phyloP scores from a whole-genome alignment of 2,329 filamentous ascomycete genomes.

The Aspergillus transmontanensis region DNA sequence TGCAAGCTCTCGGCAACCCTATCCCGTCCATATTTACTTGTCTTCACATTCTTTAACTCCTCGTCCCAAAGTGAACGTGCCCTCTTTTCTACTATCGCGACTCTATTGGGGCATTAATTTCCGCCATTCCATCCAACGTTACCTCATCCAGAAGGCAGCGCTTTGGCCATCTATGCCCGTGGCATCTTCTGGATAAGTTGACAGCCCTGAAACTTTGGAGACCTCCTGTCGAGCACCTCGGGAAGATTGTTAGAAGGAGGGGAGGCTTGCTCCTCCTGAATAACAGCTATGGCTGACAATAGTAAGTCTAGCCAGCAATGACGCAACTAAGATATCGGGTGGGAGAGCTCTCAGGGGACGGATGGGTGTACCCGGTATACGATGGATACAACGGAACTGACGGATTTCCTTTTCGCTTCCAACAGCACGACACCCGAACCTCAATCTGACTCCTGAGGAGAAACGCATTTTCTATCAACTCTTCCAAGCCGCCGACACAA shows the following conservation, averaged over 20 bases:
- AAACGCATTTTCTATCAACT: conserved; percentile 92
- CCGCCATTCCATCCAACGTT: conserved; percentile 2
- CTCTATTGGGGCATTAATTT: background rate
- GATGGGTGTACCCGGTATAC: conserved; percentile 19
- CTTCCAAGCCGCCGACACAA: conserved; percentile 89
- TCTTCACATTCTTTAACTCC: conserved; percentile 1
- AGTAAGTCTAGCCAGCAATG: conserved; percentile 24
- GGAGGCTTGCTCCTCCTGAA: conserved; percentile 32
- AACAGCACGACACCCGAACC: conserved; percentile 58
- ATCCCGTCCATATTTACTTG: conserved; percentile 2
- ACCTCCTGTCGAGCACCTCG: conserved; percentile 23
- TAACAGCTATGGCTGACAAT: conserved; percentile 37
- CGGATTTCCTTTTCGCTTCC: conserved; percentile 17
- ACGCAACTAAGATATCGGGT: background rate
- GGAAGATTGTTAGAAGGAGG: conserved; percentile 23
- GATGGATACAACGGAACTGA: conserved; percentile 25
- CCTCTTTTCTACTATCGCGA: background rate
- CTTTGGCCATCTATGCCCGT: conserved; percentile 33
- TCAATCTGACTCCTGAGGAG: conserved; percentile 88
- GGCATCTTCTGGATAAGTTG: conserved; percentile 25
- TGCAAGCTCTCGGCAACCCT: conserved; percentile 7
- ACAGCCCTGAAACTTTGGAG: conserved; percentile 23
- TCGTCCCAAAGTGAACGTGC: background rate
- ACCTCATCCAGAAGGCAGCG: conserved; percentile 19
- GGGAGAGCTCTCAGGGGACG: conserved; percentile 28